Base-by-base conservation (phyloP, 163 green algal genomes). In the Scenedesmus sp. region DNA sequence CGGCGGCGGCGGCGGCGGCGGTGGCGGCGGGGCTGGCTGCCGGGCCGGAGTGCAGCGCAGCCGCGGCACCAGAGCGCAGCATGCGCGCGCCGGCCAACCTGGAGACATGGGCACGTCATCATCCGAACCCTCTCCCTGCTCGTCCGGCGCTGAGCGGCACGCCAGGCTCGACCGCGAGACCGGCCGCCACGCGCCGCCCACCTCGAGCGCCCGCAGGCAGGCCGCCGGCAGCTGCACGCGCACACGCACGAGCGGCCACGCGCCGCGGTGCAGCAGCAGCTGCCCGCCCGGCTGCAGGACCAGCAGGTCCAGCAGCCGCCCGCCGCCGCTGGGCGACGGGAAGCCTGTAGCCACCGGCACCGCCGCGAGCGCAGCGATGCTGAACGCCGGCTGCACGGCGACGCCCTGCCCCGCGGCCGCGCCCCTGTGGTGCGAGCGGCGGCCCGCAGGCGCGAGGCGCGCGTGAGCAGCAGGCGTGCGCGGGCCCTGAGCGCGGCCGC, bases 261-360 rank as follows among this genome's bases (percentile, higher is more conserved):
- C 39, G n/a, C 86, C 89, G 11, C 84, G 63, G 60, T 90, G 85
- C 71, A 95, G 77, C 48, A 79, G n/a, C 44, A 93, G 75, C 63
- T 85, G 70, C 3, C 86, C 83, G 24, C 77, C 64, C 2, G 80
- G 81, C 47, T 80, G 72, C 60, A 94, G 80, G 54, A 92, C 51
- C 36, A 94, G 82, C 2, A 94, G 70, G 80, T 93, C 90, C 0
- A 84, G 29, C 47, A 80, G 54, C 33, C 63, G 63, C 28, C 45
- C 62, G 15, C 22, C 42, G 34, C 33, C 31, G 65, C 36, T 62
- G 56, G 14, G 51, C 22, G 2, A 44, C 10, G 31, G 31, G 26
- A 65, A 45, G 53, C 26, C 20, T 14, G 69, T 66, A 13, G 53
- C 15, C 42, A 93, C 69, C 3, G 86, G 84, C 0, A 81, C 86